Percentiles rank a stretch among this genome's conserved stretches.
Conservation (phyloP, 176 grass and related monocot species). For the Musa itinerans region DNA sequence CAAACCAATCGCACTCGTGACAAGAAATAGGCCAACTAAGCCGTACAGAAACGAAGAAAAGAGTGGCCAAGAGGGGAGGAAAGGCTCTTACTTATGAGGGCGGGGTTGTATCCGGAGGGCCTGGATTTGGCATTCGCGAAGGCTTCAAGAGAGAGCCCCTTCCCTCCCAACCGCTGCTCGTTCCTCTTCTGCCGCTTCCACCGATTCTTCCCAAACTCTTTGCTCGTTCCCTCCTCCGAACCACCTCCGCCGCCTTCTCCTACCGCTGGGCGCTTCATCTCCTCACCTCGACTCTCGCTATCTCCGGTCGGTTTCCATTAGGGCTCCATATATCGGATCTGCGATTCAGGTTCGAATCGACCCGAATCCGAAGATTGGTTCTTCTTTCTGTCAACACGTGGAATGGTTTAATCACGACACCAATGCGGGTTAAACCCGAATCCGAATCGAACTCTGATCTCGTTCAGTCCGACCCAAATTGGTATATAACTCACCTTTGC, state of each 20-base stretch:
- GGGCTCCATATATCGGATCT: neutral
- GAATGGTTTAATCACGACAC: neutral
- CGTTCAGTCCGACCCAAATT: too few species aligned
- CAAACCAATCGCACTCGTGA: neutral
- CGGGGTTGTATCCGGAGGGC: constrained; percentile 61
- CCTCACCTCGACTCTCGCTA: neutral
- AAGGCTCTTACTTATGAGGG: constrained; percentile 51
- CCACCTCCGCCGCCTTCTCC: neutral
- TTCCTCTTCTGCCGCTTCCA: constrained; percentile 51
- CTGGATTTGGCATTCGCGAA: constrained; percentile 74
- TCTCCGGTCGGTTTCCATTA: neutral
- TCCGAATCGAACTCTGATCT: too few species aligned
- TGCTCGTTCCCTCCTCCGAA: constrained; percentile 22
- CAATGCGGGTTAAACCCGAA: neutral
- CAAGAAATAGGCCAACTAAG: neutral
- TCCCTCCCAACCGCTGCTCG: constrained; percentile 59
- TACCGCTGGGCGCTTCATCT: neutral
- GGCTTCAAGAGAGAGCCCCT: constrained; percentile 72
- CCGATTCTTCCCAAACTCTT: constrained; percentile 4
- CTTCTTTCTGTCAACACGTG: neutral
- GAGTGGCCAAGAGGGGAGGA: neutral
- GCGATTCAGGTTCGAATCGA: neutral
- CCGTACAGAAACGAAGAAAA: neutral
- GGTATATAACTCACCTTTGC: too few species aligned
- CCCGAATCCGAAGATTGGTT: neutral